Percentiles rank a stretch among this genome's conserved stretches.
Evolutionary conservation across 2,329 filamentous ascomycete species (phyloP).

Genomic region (Talaromyces sp.): DNA sequence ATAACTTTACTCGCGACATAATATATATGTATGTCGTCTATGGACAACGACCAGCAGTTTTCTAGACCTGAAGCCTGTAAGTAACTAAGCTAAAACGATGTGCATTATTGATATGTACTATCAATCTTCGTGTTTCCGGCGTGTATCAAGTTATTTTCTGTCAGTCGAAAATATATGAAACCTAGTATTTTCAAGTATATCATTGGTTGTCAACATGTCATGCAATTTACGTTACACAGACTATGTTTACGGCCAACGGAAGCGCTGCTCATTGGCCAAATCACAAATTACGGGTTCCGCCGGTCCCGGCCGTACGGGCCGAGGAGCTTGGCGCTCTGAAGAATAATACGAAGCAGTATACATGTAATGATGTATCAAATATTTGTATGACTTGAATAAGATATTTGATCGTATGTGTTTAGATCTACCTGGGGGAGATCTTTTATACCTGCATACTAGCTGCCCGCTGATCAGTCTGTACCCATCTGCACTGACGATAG

Average conservation of each 20-base stretch:
- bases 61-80: not conserved
- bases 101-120: not conserved
- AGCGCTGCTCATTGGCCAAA: not conserved
- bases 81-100: too few relatives aligned
- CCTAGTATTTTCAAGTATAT: too few relatives aligned
- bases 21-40: slow-evolving; percentile 10
- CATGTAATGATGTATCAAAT: too few relatives aligned
- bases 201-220: too few relatives aligned
- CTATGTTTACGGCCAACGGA: not conserved
- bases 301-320: too few relatives aligned
- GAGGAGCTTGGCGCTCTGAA: not conserved
- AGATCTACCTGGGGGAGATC: too few relatives aligned
- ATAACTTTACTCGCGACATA: not conserved
- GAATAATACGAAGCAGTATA: not conserved
- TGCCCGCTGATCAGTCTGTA: too few relatives aligned
- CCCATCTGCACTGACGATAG: too few relatives aligned
- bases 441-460: too few relatives aligned
- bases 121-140: not conserved
- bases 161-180: too few relatives aligned
- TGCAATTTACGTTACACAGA: not conserved
- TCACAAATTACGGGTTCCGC: not conserved
- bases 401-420: too few relatives aligned
- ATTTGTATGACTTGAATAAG: too few relatives aligned
- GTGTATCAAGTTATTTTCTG: not conserved
- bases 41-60: slow-evolving; percentile 4